These are phyloP conservation scores for Didymella lethalis DNA, from an alignment of 2,329 filamentous ascomycete species.

Conservation along the genomic window DNA sequence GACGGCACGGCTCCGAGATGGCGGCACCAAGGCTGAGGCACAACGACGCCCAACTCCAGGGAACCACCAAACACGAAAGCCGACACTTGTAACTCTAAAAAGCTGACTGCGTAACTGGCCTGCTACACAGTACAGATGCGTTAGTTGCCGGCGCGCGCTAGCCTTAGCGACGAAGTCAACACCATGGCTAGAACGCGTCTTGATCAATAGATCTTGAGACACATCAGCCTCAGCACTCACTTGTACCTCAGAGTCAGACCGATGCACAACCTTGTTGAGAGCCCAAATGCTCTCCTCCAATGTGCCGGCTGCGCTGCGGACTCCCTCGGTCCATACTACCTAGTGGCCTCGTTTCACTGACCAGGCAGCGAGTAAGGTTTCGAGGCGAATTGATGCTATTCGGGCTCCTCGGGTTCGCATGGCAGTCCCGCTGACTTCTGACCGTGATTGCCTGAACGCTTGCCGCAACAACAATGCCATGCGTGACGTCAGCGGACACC, in stretches of 20 bases:
- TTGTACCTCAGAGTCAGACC: constrained; percentile 7
- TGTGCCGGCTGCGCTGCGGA: constrained; percentile 12
- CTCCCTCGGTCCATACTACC: constrained; percentile 4
- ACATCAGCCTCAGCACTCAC: constrained; percentile 8
- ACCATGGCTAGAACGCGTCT: constrained; percentile 6
- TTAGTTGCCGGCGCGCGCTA: constrained; percentile 13
- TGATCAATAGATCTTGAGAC: constrained; percentile 5
- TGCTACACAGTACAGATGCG: constrained; percentile 2
- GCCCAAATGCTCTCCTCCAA: background rate
- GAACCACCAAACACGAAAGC: constrained; percentile 9
- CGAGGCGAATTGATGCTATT: constrained; percentile 5
- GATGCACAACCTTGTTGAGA: constrained; percentile 11
- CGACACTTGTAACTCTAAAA: constrained; percentile 13
- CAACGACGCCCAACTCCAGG: constrained; percentile 20
- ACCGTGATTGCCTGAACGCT: background rate
- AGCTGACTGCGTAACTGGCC: constrained; percentile 12
- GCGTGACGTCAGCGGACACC: constrained; percentile 12
- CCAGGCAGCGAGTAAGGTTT: constrained; percentile 1
- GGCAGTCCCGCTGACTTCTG: constrained; percentile 7
- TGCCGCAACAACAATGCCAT: constrained; percentile 9
- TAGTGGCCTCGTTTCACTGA: constrained; percentile 5
- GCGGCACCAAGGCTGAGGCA: constrained; percentile 23
- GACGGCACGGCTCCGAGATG: constrained; percentile 24
- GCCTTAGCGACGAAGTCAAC: constrained; percentile 8
- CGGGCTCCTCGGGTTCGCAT: constrained; percentile 1